phyloP scores from a whole-genome alignment of 1,284 basidiomycete genomes.

The Somion occarium region DNA sequence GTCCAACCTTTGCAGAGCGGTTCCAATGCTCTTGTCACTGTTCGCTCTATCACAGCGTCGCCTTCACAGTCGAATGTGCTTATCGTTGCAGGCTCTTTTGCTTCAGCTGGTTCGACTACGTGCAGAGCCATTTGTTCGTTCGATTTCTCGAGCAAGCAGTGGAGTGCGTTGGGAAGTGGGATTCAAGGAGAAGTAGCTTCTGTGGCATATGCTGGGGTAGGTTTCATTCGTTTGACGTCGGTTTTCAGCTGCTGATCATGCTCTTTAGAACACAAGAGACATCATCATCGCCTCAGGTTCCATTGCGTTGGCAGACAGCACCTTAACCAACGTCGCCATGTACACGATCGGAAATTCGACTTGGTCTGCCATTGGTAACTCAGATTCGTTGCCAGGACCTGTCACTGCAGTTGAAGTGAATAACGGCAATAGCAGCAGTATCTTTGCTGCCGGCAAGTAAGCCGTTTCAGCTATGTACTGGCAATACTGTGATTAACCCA shows the following conservation, averaged over 20 bases:
- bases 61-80: conserved; percentile 59
- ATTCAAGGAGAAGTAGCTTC: conserved; percentile 79
- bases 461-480: conserved; percentile 19
- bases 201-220: conserved; percentile 77
- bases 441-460: conserved; percentile 87
- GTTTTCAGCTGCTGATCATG: not conserved
- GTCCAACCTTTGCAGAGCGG: conserved; percentile 53
- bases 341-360: conserved; percentile 75
- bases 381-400: conserved; percentile 75
- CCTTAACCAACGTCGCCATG: conserved; percentile 43
- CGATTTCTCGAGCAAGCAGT: conserved; percentile 64
- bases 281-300: conserved; percentile 71
- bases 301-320: conserved; percentile 47
- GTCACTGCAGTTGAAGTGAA: conserved; percentile 88
- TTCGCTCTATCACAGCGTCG: conserved; percentile 72
- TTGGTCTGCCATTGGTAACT: conserved; percentile 73
- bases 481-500: not conserved
- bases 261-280: conserved; percentile 52
- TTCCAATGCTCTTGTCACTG: conserved; percentile 55
- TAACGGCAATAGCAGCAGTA: conserved; percentile 72
- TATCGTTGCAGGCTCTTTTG: conserved; percentile 85
- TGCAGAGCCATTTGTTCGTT: conserved; percentile 84
- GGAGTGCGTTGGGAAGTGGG: conserved; percentile 80
- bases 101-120: conserved; percentile 67
- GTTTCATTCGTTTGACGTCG: conserved; percentile 32